Evolutionary conservation across 139 green algal species (phyloP).

Genomic region (Haematococcus sp.): DNA sequence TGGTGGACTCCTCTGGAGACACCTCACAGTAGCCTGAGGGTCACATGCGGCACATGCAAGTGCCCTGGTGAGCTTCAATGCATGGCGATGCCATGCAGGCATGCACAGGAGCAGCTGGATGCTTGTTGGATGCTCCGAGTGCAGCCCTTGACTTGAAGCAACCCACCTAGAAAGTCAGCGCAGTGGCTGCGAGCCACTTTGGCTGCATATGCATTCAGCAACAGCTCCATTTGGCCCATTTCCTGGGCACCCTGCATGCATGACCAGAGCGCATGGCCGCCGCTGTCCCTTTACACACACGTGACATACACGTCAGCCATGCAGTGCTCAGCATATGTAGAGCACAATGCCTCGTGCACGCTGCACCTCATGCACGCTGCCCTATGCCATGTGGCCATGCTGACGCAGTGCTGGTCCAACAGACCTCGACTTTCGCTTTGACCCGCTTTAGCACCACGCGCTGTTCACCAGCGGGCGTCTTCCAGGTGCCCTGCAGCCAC

Average conservation of each 20-base stretch:
- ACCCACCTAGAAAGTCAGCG: conserved; percentile 68
- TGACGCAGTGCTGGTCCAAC: background rate
- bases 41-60: too few species aligned
- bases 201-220: conserved; percentile 79
- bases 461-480: conserved; percentile 9
- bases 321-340: too few species aligned
- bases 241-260: conserved; percentile 54
- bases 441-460: conserved; percentile 76
- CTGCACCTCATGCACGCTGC: background rate
- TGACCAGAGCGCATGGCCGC: background rate
- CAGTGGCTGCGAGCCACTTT: conserved; percentile 53
- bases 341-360: too few species aligned
- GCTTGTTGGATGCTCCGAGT: too few species aligned
- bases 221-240: conserved; percentile 81
- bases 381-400: background rate
- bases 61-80: too few species aligned
- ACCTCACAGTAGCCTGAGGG: conserved; percentile 66
- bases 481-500: conserved; percentile 9
- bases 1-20: conserved; percentile 35
- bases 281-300: background rate
- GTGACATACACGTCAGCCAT: too few species aligned
- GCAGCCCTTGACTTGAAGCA: too few species aligned
- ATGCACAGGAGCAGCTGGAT: too few species aligned
- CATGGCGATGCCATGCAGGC: too few species aligned
- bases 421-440: conserved; percentile 60